phyloP scores from a whole-genome alignment of 2,329 filamentous ascomycete species.

The Ceratocystis smalleyi region DNA sequence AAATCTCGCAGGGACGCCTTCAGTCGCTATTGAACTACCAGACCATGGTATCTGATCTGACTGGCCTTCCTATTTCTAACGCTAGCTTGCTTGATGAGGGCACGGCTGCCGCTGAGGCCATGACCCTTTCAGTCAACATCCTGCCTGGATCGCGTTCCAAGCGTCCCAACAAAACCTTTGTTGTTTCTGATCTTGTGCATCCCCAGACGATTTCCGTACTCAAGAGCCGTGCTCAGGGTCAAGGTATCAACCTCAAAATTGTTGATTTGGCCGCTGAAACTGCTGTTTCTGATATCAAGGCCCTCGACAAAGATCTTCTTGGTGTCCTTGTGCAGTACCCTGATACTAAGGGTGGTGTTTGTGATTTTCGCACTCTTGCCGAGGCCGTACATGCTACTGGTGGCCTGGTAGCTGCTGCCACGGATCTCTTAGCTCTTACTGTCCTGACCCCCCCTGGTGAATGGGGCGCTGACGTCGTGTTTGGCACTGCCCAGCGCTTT shows the following conservation, averaged over 20 bases:
- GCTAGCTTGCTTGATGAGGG: conserved; percentile 82
- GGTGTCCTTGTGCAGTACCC: conserved; percentile 93
- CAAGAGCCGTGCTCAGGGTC: conserved; percentile 74
- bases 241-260: conserved; percentile 64
- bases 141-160: conserved; percentile 46
- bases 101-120: conserved; percentile 84
- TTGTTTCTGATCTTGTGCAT: conserved; percentile 70
- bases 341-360: conserved; percentile 67
- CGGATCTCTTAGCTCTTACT: conserved; percentile 76
- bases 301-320: conserved; percentile 64
- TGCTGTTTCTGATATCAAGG: conserved; percentile 47
- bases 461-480: conserved; percentile 88
- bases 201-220: conserved; percentile 77
- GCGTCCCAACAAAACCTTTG: conserved; percentile 59
- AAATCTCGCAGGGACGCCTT: conserved; percentile 87
- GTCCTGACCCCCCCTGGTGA: conserved; percentile 79
- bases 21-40: conserved; percentile 93
- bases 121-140: conserved; percentile 72
- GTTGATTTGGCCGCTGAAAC: conserved; percentile 54
- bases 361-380: conserved; percentile 58
- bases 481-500: conserved; percentile 81
- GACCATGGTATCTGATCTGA: conserved; percentile 79
- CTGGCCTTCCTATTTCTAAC: conserved; percentile 74
- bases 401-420: conserved; percentile 71
- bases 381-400: conserved; percentile 63